Evolutionary conservation across 2,329 filamentous ascomycete species (phyloP).

Genomic region (Endoconidiophora laricicola): DNA sequence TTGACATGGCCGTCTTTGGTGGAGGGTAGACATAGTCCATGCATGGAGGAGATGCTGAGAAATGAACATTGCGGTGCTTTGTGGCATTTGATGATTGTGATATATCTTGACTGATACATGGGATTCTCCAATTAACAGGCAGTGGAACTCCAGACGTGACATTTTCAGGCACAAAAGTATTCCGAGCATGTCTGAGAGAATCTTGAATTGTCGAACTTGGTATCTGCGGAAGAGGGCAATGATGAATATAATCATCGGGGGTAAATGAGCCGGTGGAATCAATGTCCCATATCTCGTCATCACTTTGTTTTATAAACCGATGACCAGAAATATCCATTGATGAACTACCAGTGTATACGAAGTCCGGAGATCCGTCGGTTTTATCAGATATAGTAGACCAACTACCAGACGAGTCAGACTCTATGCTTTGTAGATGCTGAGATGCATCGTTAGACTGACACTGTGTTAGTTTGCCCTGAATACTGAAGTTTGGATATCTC

Average conservation of each 20-base stretch:
- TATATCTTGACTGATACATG: background rate
- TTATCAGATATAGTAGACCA: too few species aligned
- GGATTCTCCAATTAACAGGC: background rate
- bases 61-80: too few species aligned
- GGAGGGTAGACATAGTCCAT: too few species aligned
- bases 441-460: too few species aligned
- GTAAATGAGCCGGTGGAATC: constrained; percentile 10
- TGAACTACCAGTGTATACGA: too few species aligned
- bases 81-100: background rate
- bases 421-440: too few species aligned
- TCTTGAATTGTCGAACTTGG: background rate
- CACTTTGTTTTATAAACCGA: background rate
- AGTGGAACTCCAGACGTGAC: background rate
- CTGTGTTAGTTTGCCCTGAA: too few species aligned
- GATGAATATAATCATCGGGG: constrained; percentile 7
- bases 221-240: background rate
- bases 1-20: background rate
- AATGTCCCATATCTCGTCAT: constrained; percentile 5
- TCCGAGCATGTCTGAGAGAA: background rate
- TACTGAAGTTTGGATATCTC: too few species aligned
- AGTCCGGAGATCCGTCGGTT: too few species aligned
- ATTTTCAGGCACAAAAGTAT: background rate
- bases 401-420: too few species aligned
- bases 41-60: too few species aligned
- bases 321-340: too few species aligned